Conservation (phyloP, 805 yeast species). For the Debaryomyces castellii region DNA sequence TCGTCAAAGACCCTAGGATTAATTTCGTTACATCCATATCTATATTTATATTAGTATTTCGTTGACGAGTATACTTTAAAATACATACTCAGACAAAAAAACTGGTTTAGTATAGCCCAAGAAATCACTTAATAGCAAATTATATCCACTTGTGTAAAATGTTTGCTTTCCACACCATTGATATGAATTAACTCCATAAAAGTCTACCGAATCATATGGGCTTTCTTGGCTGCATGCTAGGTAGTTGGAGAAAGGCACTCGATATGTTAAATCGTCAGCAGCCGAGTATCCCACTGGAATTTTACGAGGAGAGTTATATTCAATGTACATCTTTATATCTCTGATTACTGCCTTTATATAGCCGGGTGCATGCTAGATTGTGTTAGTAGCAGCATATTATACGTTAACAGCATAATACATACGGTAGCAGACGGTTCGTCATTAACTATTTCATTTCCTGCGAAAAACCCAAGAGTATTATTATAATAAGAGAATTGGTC, state of each 20-base stretch:
- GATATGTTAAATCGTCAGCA: constrained; percentile 82
- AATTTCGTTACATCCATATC: constrained; percentile 78
- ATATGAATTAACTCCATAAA: constrained; percentile 78
- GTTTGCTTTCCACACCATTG: constrained; percentile 91
- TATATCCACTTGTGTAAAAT: constrained; percentile 69
- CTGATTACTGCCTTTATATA: constrained; percentile 77
- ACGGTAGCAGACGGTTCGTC: constrained; percentile 66
- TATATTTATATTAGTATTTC: constrained; percentile 13
- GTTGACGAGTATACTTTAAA: neutral
- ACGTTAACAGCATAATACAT: neutral
- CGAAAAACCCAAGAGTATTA: constrained; percentile 87
- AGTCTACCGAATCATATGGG: constrained; percentile 62
- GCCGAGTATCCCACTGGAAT: constrained; percentile 96
- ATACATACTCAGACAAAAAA: constrained; percentile 75
- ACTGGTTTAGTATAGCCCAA: constrained; percentile 69
- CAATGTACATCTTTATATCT: constrained; percentile 76
- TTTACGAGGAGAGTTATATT: constrained; percentile 53
- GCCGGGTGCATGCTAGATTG: constrained; percentile 52
- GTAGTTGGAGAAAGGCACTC: constrained; percentile 76
- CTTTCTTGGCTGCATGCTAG: constrained; percentile 68
- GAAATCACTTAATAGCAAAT: constrained; percentile 69
- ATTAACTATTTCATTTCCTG: constrained; percentile 89
- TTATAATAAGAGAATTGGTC: constrained; percentile 81
- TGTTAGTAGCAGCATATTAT: constrained; percentile 3
- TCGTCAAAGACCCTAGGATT: constrained; percentile 80